These are phyloP conservation scores for Moesziomyces sp. DNA, from an alignment of 1,284 basidiomycete genomes.

Conservation along the genomic window DNA sequence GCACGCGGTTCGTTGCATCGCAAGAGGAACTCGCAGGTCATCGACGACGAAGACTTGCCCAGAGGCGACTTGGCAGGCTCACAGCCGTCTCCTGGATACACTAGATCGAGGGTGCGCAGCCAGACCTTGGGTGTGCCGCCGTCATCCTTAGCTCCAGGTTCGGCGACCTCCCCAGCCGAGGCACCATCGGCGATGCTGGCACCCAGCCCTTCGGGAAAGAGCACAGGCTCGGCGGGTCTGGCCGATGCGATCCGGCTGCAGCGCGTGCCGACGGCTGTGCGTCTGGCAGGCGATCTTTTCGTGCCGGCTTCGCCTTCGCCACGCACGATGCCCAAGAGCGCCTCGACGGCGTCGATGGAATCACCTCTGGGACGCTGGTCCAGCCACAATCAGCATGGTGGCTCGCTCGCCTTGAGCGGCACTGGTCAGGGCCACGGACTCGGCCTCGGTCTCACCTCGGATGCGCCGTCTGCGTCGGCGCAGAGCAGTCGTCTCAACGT, in stretches of 20 bases:
- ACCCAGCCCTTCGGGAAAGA: slow-evolving; percentile 26
- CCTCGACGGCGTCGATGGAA: slow-evolving; percentile 40
- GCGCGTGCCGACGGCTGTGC: slow-evolving; percentile 71
- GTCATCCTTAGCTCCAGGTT: slow-evolving; percentile 4
- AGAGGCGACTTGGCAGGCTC: slow-evolving; percentile 7
- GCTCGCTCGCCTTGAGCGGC: slow-evolving; percentile 12
- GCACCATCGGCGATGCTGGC: slow-evolving; percentile 18
- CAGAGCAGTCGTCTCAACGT: slow-evolving; percentile 32
- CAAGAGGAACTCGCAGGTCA: slow-evolving; percentile 29
- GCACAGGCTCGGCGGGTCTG: slow-evolving; percentile 19
- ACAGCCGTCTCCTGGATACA: slow-evolving; percentile 21
- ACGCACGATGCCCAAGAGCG: slow-evolving; percentile 38
- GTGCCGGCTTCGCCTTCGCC: slow-evolving; percentile 44
- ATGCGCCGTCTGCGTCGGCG: slow-evolving; percentile 14
- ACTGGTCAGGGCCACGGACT: slow-evolving; percentile 23
- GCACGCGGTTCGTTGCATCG: slow-evolving; percentile 15
- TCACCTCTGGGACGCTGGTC: slow-evolving; percentile 31
- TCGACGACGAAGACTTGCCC: slow-evolving; percentile 26
- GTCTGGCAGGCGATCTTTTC: slow-evolving; percentile 70
- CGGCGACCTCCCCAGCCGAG: slow-evolving; percentile 11
- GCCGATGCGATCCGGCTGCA: slow-evolving; percentile 71
- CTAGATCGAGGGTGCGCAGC: slow-evolving; percentile 52
- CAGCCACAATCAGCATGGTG: slow-evolving; percentile 11
- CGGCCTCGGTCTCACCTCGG: slow-evolving; percentile 34
- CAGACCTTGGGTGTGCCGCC: slow-evolving; percentile 48